Conservation (phyloP, 2,329 filamentous ascomycete species). For the Ophiosphaerella korrae region DNA sequence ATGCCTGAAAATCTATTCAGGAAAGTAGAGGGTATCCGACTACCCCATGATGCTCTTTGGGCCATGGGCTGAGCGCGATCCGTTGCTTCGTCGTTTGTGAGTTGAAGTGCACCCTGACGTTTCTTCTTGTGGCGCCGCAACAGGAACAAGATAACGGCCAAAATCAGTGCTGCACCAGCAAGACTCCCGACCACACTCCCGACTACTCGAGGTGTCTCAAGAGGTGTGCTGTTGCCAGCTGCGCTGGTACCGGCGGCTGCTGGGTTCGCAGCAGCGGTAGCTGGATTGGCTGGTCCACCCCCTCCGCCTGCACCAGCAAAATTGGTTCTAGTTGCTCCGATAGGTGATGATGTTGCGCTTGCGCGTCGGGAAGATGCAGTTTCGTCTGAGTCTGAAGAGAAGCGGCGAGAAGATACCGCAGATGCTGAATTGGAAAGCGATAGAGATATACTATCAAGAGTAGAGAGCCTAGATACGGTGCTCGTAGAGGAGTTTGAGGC, state of each 20-base stretch:
- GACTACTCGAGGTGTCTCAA: slow-evolving; percentile 60
- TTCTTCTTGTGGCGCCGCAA: slow-evolving; percentile 57
- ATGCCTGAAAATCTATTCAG: slow-evolving; percentile 47
- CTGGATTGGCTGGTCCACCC: slow-evolving; percentile 22
- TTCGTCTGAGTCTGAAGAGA: slow-evolving; percentile 11
- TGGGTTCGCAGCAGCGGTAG: slow-evolving; percentile 18
- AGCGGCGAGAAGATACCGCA: slow-evolving; percentile 14
- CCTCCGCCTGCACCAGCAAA: slow-evolving; percentile 14
- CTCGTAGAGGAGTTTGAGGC: slow-evolving; percentile 22
- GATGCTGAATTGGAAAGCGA: slow-evolving; percentile 16
- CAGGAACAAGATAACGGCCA: slow-evolving; percentile 58
- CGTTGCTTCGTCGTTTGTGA: slow-evolving; percentile 32
- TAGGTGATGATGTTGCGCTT: slow-evolving; percentile 17
- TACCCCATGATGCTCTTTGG: slow-evolving; percentile 43
- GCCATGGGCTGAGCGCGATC: slow-evolving; percentile 46
- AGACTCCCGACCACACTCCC: slow-evolving; percentile 68
- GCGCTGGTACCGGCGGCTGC: slow-evolving; percentile 11
- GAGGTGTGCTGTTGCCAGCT: slow-evolving; percentile 26
- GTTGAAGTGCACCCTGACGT: slow-evolving; percentile 35
- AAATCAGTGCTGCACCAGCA: slow-evolving; percentile 59
- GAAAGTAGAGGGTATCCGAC: slow-evolving; percentile 47
- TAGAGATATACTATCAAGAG: slow-evolving; percentile 1
- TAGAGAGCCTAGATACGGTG: slow-evolving; percentile 10
- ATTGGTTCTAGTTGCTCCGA: slow-evolving; percentile 10
- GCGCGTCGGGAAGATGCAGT: slow-evolving; percentile 15